Base-by-base conservation (phyloP, 441 rosid genomes). In the Euphorbia schlechtendalii region DNA sequence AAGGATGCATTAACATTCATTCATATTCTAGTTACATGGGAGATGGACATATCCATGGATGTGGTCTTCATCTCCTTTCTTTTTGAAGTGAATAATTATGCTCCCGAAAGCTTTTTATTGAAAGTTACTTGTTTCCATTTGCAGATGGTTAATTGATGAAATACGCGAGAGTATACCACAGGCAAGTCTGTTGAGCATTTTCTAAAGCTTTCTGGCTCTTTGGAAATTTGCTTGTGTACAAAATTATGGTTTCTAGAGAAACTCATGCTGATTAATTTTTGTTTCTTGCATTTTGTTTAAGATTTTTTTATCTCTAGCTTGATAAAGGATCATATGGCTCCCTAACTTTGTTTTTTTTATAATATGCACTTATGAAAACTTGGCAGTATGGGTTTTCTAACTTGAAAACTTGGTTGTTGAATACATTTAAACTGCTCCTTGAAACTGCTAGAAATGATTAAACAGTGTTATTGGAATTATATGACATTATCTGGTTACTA, bases 61-160 rank as follows among this genome's bases (percentile, higher is more conserved):
- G 18, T 28, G 22, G 34, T 27, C 34, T 41, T 25, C 32, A 30
- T 71, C 45, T 70, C 27, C 48, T 24, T 36, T 57, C 27, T 64
- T 60, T 20, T 53, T 27, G 59, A 12, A 64, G 49, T 48, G 45
- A 34, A 20, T 38, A 21, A 52, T 48, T 48, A n/a, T 64, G 64
- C 34, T 63, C 49, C 67, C 67, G 48, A 27, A 49, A 51, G 56
- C 27, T 21, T 32, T 71, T 70, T n/a, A 73, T 67, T 69, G 69
- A 66, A 68, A 60, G 70, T 71, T 77, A 63, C 69, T 68, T 74
- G 69, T 65, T 77, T 76, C 65, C 68, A 60, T 69, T 17, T 71
- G 78, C 80, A 89, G 97, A 82, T 94, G 99, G 97, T 76, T 94
- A 80, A 72, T 89, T 66, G 97, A 82, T 61, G 99, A 93, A 83